Conservation (phyloP, 129 eudicot species). For the Heracleum sosnowskyi region DNA sequence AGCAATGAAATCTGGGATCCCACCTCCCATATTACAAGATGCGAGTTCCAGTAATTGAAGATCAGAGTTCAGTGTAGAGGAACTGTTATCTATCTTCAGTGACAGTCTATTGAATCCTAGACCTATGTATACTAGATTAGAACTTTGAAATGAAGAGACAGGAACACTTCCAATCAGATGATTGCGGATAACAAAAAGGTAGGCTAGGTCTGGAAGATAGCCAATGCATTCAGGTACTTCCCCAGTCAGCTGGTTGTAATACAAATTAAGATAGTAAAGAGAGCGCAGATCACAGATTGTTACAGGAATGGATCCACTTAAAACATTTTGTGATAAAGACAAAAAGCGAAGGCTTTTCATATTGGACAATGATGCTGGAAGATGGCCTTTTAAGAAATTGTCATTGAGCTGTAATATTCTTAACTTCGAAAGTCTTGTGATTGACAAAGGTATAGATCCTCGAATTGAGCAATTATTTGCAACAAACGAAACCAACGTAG, state of each 20-base stretch:
- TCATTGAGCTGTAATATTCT: neutral
- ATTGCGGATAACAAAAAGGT: neutral
- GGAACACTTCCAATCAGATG: conserved; percentile 2
- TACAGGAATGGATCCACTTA: neutral
- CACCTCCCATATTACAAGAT: conserved; percentile 10
- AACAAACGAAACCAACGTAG: neutral
- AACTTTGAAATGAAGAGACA: neutral
- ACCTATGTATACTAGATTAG: neutral
- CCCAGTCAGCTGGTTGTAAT: neutral
- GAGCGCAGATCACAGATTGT: neutral
- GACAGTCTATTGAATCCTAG: neutral
- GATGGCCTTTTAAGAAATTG: neutral
- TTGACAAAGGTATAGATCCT: conserved; percentile 6
- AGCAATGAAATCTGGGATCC: conserved; percentile 7
- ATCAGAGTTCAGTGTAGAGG: neutral
- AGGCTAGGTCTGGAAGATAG: neutral
- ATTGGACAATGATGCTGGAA: conserved; percentile 4
- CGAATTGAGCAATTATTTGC: conserved; percentile 1
- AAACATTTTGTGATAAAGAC: neutral
- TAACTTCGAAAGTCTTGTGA: neutral
- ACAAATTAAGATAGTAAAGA: neutral
- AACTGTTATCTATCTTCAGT: neutral
- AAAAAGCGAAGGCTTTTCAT: neutral
- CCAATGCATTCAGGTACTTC: conserved; percentile 6
- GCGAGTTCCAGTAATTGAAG: neutral